These are phyloP conservation scores for Fusarium nisikadoi DNA, from an alignment of 2,329 filamentous ascomycete genomes.

Conservation along the genomic window DNA sequence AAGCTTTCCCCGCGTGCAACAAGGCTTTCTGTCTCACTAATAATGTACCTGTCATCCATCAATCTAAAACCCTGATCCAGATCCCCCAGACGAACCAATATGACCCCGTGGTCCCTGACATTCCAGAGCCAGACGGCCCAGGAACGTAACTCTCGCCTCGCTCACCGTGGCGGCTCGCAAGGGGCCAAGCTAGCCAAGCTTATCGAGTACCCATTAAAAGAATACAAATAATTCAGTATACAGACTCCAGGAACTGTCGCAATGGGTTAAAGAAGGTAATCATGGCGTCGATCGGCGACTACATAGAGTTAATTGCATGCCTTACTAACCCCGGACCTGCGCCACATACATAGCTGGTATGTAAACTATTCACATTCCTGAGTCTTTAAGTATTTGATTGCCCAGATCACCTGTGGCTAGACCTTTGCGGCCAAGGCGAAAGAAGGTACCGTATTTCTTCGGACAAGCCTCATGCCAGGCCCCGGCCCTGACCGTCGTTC, in stretches of 20 bases:
- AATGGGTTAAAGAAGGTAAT: not conserved
- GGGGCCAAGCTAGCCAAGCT: not conserved
- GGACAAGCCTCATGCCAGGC: not conserved
- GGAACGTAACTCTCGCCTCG: not conserved
- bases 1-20: not conserved
- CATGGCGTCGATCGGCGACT: not conserved
- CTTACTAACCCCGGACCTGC: not conserved
- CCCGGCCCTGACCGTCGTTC: constrained; percentile 18
- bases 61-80: not conserved
- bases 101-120: not conserved
- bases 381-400: not conserved
- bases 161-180: not conserved
- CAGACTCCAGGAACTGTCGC: not conserved
- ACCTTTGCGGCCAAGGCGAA: constrained; percentile 10
- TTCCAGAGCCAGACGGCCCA: not conserved
- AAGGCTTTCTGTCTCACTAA: not conserved
- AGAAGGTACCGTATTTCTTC: not conserved
- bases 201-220: accelerated
- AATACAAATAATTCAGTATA: not conserved
- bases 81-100: not conserved
- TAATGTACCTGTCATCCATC: not conserved
- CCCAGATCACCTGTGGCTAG: not conserved
- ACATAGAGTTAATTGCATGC: not conserved
- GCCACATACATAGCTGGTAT: constrained; percentile 16
- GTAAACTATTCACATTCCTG: not conserved